Percentiles rank a stretch among this genome's conserved stretches.
phyloP scores from a whole-genome alignment of 495 filamentous ascomycete genomes.

The Venustampulla echinocandica region DNA sequence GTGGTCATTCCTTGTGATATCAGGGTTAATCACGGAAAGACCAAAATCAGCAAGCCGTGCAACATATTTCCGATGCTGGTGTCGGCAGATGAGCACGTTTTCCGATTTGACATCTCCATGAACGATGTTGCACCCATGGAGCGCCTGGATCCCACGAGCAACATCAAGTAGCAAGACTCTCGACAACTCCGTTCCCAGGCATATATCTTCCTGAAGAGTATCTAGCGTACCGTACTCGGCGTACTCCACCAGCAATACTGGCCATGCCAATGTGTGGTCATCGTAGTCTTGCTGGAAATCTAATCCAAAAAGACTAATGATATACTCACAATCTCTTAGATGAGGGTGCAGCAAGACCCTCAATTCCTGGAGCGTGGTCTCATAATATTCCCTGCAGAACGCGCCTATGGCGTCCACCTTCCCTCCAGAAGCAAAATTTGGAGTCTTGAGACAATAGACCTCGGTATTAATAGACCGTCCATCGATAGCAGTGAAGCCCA shows the following conservation, averaged over 20 bases:
- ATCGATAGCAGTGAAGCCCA: background rate
- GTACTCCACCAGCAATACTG: constrained; percentile 14
- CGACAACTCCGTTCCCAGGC: constrained; percentile 11
- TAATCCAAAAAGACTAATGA: background rate
- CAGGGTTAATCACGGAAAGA: background rate
- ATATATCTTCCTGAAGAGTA: constrained; percentile 5
- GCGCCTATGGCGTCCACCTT: background rate
- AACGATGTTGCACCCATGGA: constrained; percentile 40
- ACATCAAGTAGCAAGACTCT: constrained; percentile 14
- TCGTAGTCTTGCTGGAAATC: constrained; percentile 1
- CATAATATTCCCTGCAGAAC: background rate
- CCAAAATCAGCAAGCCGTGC: background rate
- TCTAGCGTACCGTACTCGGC: constrained; percentile 15
- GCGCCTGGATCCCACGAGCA: constrained; percentile 13
- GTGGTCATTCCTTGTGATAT: background rate
- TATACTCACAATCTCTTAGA: background rate
- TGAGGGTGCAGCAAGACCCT: background rate
- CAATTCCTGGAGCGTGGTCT: background rate
- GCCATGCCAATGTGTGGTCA: constrained; percentile 13
- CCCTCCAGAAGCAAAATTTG: background rate
- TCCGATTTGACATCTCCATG: constrained; percentile 92
- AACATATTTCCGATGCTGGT: constrained; percentile 1
- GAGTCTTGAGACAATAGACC: background rate
- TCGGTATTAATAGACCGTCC: background rate
- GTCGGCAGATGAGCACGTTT: constrained; percentile 62